A percentile compares a stretch with the other conserved stretches of the same genome.
Conservation (phyloP, 768 basidiomycete genomes). For the Trametes elegans region DNA sequence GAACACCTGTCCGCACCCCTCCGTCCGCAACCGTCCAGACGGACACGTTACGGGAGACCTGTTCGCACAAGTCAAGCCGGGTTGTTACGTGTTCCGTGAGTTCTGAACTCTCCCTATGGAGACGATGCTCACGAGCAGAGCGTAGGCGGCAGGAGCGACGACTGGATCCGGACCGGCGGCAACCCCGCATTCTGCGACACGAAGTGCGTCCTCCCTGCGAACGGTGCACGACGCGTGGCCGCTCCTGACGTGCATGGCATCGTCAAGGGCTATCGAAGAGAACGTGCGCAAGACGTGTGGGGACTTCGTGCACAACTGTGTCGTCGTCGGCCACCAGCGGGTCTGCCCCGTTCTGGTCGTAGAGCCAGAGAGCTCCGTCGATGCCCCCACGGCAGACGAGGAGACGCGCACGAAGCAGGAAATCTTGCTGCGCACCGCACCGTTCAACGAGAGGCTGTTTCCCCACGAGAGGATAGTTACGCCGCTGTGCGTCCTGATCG, state of each 20-base stretch:
- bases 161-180: constrained; percentile 28
- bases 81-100: constrained; percentile 27
- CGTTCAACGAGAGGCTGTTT: constrained; percentile 28
- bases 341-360: constrained; percentile 31
- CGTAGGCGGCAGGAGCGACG: constrained; percentile 24
- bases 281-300: constrained; percentile 28
- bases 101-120: not conserved
- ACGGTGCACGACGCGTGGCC: too few species aligned
- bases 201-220: constrained; percentile 24
- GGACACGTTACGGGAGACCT: constrained; percentile 28
- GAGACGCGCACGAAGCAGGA: constrained; percentile 20
- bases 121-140: not conserved
- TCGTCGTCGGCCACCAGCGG: constrained; percentile 34
- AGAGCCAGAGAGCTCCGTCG: constrained; percentile 21
- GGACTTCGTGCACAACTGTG: constrained; percentile 31
- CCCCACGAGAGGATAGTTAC: constrained; percentile 30
- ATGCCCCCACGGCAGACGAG: not conserved
- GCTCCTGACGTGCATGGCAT: too few species aligned
- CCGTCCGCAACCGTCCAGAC: constrained; percentile 19
- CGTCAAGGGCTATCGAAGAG: constrained; percentile 34
- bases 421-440: constrained; percentile 25
- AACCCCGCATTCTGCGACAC: constrained; percentile 27
- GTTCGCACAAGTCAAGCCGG: constrained; percentile 26
- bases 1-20: constrained; percentile 10
- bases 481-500: constrained; percentile 25